These are phyloP conservation scores for Hypoxylon subgilvum DNA, from an alignment of 495 filamentous ascomycete species.

Conservation along the genomic window DNA sequence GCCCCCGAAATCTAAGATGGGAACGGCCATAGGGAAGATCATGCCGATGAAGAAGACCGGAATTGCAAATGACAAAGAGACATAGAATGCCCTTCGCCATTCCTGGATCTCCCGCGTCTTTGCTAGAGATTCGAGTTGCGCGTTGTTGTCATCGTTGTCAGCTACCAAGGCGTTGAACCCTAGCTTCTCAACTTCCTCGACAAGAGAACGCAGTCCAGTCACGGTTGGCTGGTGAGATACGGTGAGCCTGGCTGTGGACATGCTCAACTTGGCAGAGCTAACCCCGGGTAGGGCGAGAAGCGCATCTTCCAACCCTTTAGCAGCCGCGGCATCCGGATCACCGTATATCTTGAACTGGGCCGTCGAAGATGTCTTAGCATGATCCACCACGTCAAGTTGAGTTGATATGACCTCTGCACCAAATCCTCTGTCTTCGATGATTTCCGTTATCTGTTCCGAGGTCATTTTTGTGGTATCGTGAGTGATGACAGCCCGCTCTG, in stretches of 20 bases:
- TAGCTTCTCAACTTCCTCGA: constrained; percentile 77
- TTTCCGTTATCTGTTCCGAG: constrained; percentile 77
- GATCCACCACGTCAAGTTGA: constrained; percentile 50
- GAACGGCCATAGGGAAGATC: constrained; percentile 82
- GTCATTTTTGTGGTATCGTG: constrained; percentile 75
- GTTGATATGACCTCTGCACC: constrained; percentile 81
- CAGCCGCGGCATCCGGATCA: constrained; percentile 69
- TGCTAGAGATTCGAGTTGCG: constrained; percentile 91
- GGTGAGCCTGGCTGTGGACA: constrained; percentile 68
- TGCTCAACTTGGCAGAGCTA: constrained; percentile 70
- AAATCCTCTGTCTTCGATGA: constrained; percentile 91
- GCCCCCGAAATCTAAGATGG: constrained; percentile 73
- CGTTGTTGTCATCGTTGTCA: constrained; percentile 93
- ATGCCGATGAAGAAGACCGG: constrained; percentile 94
- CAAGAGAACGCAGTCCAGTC: constrained; percentile 79
- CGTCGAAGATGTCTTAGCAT: constrained; percentile 56
- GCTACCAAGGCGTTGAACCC: constrained; percentile 89
- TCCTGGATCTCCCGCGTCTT: constrained; percentile 96
- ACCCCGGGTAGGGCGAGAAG: constrained; percentile 73
- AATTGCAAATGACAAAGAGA: constrained; percentile 79
- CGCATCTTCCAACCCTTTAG: constrained; percentile 71
- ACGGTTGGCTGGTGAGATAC: constrained; percentile 72
- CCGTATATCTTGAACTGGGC: constrained; percentile 86
- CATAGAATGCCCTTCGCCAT: constrained; percentile 80
- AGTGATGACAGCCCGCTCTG: constrained; percentile 86